Conservation (phyloP, 345 rosid species). For the Dimocarpus longan region DNA sequence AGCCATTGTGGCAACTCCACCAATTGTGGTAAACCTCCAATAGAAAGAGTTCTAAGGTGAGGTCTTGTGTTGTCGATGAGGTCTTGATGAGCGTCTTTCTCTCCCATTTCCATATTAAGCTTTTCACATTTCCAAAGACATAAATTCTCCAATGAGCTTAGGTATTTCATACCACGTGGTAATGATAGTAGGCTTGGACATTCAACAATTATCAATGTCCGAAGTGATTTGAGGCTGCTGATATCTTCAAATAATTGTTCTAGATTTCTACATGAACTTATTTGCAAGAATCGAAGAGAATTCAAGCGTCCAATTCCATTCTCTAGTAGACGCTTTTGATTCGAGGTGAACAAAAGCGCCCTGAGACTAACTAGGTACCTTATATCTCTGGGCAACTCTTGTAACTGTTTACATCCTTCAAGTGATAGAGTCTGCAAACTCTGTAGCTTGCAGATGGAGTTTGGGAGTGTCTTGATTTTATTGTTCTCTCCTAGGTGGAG, state of each 20-base stretch:
- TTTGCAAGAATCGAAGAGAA: background rate
- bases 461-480: constrained; percentile 10
- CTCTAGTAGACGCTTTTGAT: background rate
- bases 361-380: constrained; percentile 16
- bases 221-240: constrained; percentile 18
- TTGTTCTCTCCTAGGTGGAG: background rate
- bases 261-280: background rate
- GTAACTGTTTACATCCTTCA: background rate
- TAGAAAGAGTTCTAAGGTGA: constrained; percentile 16
- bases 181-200: constrained; percentile 24
- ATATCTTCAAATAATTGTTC: constrained; percentile 24
- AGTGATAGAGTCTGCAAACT: constrained; percentile 9
- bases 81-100: background rate
- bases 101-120: constrained; percentile 9
- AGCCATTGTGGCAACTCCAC: constrained; percentile 32
- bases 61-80: background rate
- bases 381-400: constrained; percentile 18
- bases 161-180: constrained; percentile 11
- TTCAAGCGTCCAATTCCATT: background rate
- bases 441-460: constrained; percentile 8
- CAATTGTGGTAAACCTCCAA: constrained; percentile 18
- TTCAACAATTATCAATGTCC: background rate
- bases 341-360: background rate
- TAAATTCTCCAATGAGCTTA: constrained; percentile 23
- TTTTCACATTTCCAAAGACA: constrained; percentile 10